Conservation (phyloP, 2,329 filamentous ascomycete genomes). For the Penicillium sp. region DNA sequence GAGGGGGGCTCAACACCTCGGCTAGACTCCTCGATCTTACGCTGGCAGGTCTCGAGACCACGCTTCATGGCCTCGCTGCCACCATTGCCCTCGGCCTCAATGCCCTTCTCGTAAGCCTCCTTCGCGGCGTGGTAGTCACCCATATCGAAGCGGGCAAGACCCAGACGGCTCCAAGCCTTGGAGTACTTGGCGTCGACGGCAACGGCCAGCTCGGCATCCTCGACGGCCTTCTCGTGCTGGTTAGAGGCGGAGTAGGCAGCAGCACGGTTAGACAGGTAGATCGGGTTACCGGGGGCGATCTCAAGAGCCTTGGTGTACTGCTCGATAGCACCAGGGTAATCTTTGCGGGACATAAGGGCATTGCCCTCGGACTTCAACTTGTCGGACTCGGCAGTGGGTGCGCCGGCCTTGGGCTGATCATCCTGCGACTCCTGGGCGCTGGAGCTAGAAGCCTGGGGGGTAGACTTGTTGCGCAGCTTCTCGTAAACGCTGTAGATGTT, state of each 20-base stretch:
- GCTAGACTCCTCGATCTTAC: slow-evolving; percentile 78
- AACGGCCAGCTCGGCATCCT: slow-evolving; percentile 89
- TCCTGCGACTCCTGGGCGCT: slow-evolving; percentile 41
- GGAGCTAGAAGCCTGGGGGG: slow-evolving; percentile 46
- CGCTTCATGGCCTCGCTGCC: slow-evolving; percentile 98
- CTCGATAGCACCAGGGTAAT: slow-evolving; percentile 79
- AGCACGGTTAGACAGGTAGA: slow-evolving; percentile 96
- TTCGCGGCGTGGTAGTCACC: slow-evolving; percentile 88
- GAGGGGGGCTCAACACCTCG: slow-evolving; percentile 52
- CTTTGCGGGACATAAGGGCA: slow-evolving; percentile 90
- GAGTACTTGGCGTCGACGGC: slow-evolving; percentile 88
- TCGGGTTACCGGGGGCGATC: slow-evolving; percentile 80
- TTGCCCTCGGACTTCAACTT: slow-evolving; percentile 88
- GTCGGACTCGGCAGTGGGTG: slow-evolving; percentile 71
- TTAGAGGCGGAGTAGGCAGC: slow-evolving; percentile 84
- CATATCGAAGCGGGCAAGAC: slow-evolving; percentile 86
- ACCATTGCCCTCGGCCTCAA: slow-evolving; percentile 89
- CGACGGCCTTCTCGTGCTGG: slow-evolving; percentile 79
- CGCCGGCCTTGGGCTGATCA: slow-evolving; percentile 37
- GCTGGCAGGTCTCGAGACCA: slow-evolving; percentile 90
- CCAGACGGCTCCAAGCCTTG: slow-evolving; percentile 94
- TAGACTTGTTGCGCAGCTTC: slow-evolving; percentile 74
- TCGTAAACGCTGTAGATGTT: slow-evolving; percentile 96
- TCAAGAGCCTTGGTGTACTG: slow-evolving; percentile 84
- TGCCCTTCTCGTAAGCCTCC: slow-evolving; percentile 91